phyloP scores from a whole-genome alignment of 371 early-diverging fungal genomes.

The Apophysomyces elegans region DNA sequence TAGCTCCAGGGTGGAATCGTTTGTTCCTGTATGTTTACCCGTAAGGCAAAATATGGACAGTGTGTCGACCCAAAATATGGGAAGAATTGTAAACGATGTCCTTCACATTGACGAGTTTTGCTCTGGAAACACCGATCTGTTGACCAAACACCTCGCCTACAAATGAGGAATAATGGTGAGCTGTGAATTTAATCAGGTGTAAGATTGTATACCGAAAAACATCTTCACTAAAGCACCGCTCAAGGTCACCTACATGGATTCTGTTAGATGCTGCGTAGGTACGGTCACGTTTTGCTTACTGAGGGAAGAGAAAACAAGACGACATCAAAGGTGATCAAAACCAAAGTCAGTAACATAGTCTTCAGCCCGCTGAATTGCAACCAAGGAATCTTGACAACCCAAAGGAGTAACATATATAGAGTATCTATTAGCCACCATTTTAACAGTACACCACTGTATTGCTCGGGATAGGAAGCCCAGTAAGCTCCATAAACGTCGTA shows the following conservation, averaged over 20 bases:
- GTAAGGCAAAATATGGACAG: conserved; percentile 53
- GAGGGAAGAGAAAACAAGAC: conserved; percentile 35
- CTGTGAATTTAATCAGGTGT: not conserved
- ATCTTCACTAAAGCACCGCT: conserved; percentile 16
- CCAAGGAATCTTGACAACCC: conserved; percentile 52
- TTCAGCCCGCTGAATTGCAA: conserved; percentile 44
- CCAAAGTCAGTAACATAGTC: conserved; percentile 23
- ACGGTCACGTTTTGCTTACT: conserved; percentile 21
- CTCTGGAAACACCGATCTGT: conserved; percentile 45
- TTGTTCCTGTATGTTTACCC: conserved; percentile 32
- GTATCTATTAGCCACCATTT: conserved; percentile 45
- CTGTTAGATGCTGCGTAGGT: not conserved
- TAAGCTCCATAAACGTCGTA: conserved; percentile 29
- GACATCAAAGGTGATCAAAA: conserved; percentile 24
- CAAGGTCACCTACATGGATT: conserved; percentile 10
- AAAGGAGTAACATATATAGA: conserved; percentile 32
- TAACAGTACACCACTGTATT: conserved; percentile 24
- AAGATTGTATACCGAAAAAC: conserved; percentile 17
- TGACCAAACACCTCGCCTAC: conserved; percentile 39
- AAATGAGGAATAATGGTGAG: not conserved
- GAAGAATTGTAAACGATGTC: conserved; percentile 44
- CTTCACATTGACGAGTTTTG: conserved; percentile 43
- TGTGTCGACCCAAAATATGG: conserved; percentile 54
- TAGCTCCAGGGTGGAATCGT: not conserved
- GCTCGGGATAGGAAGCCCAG: conserved; percentile 34